Conservation (phyloP, 164 flowering plant species). For the Umbellularia californica region DNA sequence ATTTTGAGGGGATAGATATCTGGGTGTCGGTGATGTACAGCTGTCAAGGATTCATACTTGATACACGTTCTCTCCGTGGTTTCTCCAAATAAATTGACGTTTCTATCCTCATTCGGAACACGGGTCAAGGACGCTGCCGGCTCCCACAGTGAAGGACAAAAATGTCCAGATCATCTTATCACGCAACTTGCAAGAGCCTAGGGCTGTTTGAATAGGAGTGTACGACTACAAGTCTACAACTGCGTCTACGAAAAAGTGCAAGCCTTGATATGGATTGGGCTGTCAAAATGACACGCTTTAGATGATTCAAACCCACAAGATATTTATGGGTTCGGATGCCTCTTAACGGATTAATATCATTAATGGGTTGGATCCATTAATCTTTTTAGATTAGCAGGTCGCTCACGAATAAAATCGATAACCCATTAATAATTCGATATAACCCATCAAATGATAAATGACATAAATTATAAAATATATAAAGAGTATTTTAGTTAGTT, state of each 20-base stretch:
- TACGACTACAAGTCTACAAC: too few relatives aligned
- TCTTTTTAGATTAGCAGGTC: accelerated
- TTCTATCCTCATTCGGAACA: neutral
- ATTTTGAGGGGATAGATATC: too few relatives aligned
- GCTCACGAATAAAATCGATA: too few relatives aligned
- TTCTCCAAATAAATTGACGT: neutral
- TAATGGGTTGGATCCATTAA: too few relatives aligned
- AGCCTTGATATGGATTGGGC: accelerated
- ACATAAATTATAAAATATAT: too few relatives aligned
- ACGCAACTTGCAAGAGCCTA: neutral
- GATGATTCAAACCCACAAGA: accelerated
- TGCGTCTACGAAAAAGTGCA: too few relatives aligned
- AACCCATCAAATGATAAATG: too few relatives aligned
- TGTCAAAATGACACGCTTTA: too few relatives aligned
- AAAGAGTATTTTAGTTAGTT: too few relatives aligned
- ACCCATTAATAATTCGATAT: too few relatives aligned
- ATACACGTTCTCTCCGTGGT: neutral
- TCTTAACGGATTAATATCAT: accelerated
- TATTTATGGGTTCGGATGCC: accelerated
- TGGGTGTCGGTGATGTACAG: neutral
- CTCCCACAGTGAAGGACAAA: neutral
- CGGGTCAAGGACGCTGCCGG: neutral
- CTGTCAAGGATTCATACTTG: neutral
- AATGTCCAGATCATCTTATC: neutral
- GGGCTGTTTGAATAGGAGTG: too few relatives aligned